These are phyloP conservation scores for Exidia glandulosa DNA, from an alignment of 768 basidiomycete species.

Conservation along the genomic window DNA sequence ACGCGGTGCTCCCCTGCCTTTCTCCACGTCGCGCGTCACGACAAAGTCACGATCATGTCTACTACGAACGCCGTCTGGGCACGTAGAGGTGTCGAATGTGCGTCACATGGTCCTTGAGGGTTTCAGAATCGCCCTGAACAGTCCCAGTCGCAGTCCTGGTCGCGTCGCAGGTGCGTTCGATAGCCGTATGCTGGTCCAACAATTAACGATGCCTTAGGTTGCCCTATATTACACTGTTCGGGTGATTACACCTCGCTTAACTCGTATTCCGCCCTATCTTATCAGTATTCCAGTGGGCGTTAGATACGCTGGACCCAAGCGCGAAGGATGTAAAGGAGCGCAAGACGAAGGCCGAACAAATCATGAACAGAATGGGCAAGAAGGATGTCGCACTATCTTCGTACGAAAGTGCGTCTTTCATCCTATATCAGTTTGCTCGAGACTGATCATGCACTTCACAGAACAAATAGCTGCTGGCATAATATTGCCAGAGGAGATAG, in stretches of 20 bases:
- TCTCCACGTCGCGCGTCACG: too few relatives aligned
- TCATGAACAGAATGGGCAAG: slow-evolving; percentile 61
- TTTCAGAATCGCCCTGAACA: neutral
- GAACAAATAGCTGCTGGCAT: slow-evolving; percentile 86
- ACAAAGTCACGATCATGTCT: too few relatives aligned
- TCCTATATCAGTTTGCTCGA: neutral
- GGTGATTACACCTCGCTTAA: slow-evolving; percentile 40
- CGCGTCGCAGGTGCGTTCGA: slow-evolving; percentile 36
- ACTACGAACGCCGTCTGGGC: neutral
- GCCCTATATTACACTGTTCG: slow-evolving; percentile 67
- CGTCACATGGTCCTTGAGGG: neutral
- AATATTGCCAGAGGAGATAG: slow-evolving; percentile 84
- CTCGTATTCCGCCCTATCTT: neutral
- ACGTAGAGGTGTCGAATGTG: neutral
- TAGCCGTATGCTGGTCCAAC: neutral
- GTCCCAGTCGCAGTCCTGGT: slow-evolving; percentile 38
- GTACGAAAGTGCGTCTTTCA: slow-evolving; percentile 61
- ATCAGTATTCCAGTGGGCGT: slow-evolving; percentile 44
- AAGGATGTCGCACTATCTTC: slow-evolving; percentile 71
- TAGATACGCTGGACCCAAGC: slow-evolving; percentile 35
- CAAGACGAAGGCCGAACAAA: slow-evolving; percentile 59
- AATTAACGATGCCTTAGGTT: slow-evolving; percentile 36
- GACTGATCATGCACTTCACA: slow-evolving; percentile 15
- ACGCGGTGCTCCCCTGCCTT: too few relatives aligned
- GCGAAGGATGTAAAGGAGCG: slow-evolving; percentile 43